Evolutionary conservation across 2,329 filamentous ascomycete species (phyloP).

Genomic region (Reticulascus tulasneorum): DNA sequence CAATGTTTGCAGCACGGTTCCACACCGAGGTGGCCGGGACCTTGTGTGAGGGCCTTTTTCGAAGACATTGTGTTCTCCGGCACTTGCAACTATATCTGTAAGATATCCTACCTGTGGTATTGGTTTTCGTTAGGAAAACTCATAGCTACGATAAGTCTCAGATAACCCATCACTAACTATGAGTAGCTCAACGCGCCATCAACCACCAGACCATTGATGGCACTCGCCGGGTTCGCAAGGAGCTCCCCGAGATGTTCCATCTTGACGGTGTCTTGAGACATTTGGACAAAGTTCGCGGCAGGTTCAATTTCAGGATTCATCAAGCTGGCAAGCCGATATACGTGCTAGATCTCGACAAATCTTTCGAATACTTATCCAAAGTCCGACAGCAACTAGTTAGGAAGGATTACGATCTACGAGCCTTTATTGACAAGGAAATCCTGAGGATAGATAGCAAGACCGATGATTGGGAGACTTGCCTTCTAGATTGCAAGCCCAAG

Average conservation of each 20-base stretch:
- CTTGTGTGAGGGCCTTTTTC: conserved; percentile 38
- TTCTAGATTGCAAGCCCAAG: conserved; percentile 31
- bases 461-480: conserved; percentile 33
- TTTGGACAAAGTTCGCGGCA: conserved; percentile 30
- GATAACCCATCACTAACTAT: not conserved
- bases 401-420: conserved; percentile 31
- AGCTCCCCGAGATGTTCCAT: conserved; percentile 34
- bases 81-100: conserved; percentile 41
- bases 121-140: not conserved
- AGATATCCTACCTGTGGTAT: conserved; percentile 9
- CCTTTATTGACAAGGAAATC: conserved; percentile 39
- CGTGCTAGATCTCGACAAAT: conserved; percentile 34
- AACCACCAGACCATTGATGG: conserved; percentile 34
- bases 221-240: conserved; percentile 29
- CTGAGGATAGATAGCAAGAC: conserved; percentile 15
- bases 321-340: conserved; percentile 37
- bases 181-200: conserved; percentile 34
- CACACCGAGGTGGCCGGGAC: conserved; percentile 14
- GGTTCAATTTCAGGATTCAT: conserved; percentile 38
- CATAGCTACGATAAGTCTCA: no score
- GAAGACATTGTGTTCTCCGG: conserved; percentile 37
- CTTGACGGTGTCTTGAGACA: conserved; percentile 30
- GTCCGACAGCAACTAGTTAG: conserved; percentile 33
- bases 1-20: conserved; percentile 8
- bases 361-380: conserved; percentile 32